Conservation (phyloP, 2,329 filamentous ascomycete species). For the Diaporthe capsici region DNA sequence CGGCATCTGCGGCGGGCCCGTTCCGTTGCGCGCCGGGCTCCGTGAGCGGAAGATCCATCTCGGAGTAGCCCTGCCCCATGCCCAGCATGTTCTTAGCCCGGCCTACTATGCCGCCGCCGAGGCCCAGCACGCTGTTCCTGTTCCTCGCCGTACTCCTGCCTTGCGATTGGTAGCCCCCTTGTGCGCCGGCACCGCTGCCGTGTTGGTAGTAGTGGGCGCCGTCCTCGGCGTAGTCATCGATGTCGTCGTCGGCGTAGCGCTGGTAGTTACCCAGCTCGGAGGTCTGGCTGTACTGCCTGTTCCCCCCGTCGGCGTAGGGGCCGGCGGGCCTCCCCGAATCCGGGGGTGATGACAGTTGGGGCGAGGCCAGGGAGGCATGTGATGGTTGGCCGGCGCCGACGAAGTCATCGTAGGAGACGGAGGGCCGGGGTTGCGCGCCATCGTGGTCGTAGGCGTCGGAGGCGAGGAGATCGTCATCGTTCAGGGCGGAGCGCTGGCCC, state of each 20-base stretch:
- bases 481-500: conserved; percentile 82
- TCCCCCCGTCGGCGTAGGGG: conserved; percentile 57
- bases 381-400: conserved; percentile 73
- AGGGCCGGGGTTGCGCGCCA: conserved; percentile 78
- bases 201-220: conserved; percentile 87
- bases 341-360: conserved; percentile 53
- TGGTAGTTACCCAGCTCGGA: conserved; percentile 91
- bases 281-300: conserved; percentile 76
- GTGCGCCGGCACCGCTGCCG: conserved; percentile 65
- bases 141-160: conserved; percentile 74
- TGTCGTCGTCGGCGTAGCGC: conserved; percentile 84
- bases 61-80: conserved; percentile 90
- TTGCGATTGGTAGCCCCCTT: conserved; percentile 63
- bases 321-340: conserved; percentile 49
- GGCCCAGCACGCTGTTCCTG: conserved; percentile 88
- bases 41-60: conserved; percentile 97
- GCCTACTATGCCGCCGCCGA: conserved; percentile 90
- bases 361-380: conserved; percentile 54
- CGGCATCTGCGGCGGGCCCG: conserved; percentile 44
- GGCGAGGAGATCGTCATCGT: conserved; percentile 84
- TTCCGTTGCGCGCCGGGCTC: conserved; percentile 68
- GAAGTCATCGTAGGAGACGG: conserved; percentile 95
- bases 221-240: conserved; percentile 86
- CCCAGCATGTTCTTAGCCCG: conserved; percentile 92
- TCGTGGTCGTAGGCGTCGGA: conserved; percentile 81